A percentile compares a stretch with the other conserved stretches of the same genome.
Conservation (phyloP, 1,284 basidiomycete genomes). For the Tilletia walkeri region DNA sequence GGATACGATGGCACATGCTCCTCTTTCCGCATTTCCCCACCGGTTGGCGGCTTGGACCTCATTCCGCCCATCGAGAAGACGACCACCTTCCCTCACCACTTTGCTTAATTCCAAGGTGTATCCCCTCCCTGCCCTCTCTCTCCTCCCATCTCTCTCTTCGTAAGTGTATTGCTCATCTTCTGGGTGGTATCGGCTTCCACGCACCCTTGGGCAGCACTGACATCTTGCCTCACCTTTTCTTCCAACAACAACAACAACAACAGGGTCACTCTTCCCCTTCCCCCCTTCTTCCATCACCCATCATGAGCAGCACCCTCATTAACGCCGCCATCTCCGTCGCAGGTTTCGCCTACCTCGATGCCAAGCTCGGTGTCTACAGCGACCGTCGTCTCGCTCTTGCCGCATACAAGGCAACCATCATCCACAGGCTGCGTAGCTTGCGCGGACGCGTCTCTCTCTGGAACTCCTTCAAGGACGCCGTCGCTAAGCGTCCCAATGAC, state of each 20-base stretch:
- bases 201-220: not conserved
- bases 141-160: too few relatives aligned
- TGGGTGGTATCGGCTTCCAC: not conserved
- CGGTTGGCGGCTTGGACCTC: too few relatives aligned
- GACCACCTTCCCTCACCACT: too few relatives aligned
- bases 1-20: too few relatives aligned
- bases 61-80: too few relatives aligned
- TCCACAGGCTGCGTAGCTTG: conserved; percentile 24
- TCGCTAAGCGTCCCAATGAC: conserved; percentile 31
- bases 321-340: conserved; percentile 45
- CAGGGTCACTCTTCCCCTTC: not conserved
- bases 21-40: too few relatives aligned
- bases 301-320: conserved; percentile 23
- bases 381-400: conserved; percentile 34
- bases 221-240: not conserved
- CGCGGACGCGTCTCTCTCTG: conserved; percentile 38
- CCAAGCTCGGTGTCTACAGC: conserved; percentile 39
- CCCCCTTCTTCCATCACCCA: not conserved
- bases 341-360: conserved; percentile 46
- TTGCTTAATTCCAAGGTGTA: too few relatives aligned
- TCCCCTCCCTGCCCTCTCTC: too few relatives aligned
- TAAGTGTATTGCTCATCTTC: too few relatives aligned
- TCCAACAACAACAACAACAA: not conserved
- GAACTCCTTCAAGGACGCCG: conserved; percentile 38
- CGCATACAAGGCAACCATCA: conserved; percentile 25